phyloP scores from a whole-genome alignment of 192 early-diverging fungal species.

The Martensiomyces pterosporus region DNA sequence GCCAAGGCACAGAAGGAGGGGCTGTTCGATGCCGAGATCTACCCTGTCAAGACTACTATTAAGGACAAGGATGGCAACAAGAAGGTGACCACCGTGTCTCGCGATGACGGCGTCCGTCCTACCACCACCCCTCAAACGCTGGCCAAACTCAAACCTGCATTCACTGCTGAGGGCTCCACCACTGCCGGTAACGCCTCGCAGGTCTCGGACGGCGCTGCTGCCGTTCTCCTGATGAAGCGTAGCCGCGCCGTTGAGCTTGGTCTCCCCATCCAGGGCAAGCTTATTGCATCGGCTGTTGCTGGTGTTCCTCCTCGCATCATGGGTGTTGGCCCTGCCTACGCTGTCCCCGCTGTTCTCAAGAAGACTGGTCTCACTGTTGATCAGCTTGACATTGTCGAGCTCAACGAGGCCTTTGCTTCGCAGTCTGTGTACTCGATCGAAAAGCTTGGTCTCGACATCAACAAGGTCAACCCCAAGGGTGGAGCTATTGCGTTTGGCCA shows the following conservation, averaged over 20 bases:
- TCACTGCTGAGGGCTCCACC: slow-evolving; percentile 77
- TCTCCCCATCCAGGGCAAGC: slow-evolving; percentile 81
- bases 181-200: slow-evolving; percentile 97
- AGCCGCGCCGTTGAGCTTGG: slow-evolving; percentile 83
- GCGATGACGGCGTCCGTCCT: slow-evolving; percentile 90
- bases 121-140: slow-evolving; percentile 71
- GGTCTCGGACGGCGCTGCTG: slow-evolving; percentile 97
- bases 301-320: slow-evolving; percentile 93
- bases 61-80: slow-evolving; percentile 79
- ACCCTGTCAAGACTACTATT: slow-evolving; percentile 71
- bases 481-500: slow-evolving; percentile 98
- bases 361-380: slow-evolving; percentile 69
- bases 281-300: slow-evolving; percentile 79
- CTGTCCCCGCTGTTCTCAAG: slow-evolving; percentile 84
- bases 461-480: slow-evolving; percentile 97
- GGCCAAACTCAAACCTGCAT: slow-evolving; percentile 84
- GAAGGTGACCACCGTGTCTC: slow-evolving; percentile 62
- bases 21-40: slow-evolving; percentile 88
- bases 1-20: slow-evolving; percentile 84
- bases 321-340: slow-evolving; percentile 94
- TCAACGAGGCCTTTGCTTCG: slow-evolving; percentile 99
- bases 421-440: slow-evolving; percentile 91
- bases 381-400: slow-evolving; percentile 86
- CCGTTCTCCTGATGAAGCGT: slow-evolving; percentile 92
- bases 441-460: slow-evolving; percentile 77